Percentiles rank a stretch among this genome's conserved stretches.
These are phyloP conservation scores for Stereum hirsutum DNA, from an alignment of 1,284 basidiomycete species.

Conservation along the genomic window DNA sequence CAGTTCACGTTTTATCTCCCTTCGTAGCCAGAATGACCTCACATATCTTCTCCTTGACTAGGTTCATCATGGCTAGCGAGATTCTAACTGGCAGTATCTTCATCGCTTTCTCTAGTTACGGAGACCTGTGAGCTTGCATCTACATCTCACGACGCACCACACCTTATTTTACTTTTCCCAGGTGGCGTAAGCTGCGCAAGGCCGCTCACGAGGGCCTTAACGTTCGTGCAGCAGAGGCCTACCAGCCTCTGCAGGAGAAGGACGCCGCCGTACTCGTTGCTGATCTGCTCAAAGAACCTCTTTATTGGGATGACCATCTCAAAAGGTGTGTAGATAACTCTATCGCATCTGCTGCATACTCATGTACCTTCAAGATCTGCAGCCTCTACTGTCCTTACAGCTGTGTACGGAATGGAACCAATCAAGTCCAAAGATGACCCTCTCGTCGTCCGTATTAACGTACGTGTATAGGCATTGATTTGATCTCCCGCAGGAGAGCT, in stretches of 20 bases:
- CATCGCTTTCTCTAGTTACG: neutral
- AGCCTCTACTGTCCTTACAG: slow-evolving; percentile 2
- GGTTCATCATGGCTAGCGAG: slow-evolving; percentile 1
- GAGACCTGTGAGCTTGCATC: slow-evolving; percentile 4
- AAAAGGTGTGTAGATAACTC: too few species aligned
- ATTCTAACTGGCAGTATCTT: neutral
- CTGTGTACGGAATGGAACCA: slow-evolving; percentile 2
- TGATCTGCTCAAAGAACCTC: neutral
- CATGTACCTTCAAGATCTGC: too few species aligned
- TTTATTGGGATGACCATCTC: slow-evolving; percentile 1
- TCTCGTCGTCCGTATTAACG: neutral
- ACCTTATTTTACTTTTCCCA: neutral
- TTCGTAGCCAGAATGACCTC: too few species aligned
- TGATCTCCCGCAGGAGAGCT: too few species aligned
- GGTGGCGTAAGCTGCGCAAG: slow-evolving; percentile 6
- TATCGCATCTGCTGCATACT: too few species aligned
- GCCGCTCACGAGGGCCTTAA: slow-evolving; percentile 6
- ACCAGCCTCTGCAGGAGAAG: neutral
- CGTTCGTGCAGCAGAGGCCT: neutral
- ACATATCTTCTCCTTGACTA: too few species aligned
- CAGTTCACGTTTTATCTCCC: too few species aligned
- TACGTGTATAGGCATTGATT: too few species aligned
- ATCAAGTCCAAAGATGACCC: slow-evolving; percentile 6
- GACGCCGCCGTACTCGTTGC: slow-evolving; percentile 4
- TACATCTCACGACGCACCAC: neutral